phyloP scores from a whole-genome alignment of 2,329 filamentous ascomycete species.

The Trichoderma lentiforme region DNA sequence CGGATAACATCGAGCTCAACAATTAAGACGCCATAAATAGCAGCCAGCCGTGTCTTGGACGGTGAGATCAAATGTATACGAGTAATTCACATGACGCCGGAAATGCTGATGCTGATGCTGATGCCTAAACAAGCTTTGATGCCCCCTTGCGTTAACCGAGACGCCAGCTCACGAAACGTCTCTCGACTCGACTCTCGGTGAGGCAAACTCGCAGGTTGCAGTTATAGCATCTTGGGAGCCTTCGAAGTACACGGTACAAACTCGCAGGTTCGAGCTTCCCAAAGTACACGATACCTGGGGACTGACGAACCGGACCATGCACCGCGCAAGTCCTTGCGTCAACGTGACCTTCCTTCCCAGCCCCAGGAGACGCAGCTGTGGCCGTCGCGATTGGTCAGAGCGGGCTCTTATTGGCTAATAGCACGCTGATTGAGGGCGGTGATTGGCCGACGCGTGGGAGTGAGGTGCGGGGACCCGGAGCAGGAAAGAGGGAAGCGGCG shows the following conservation, averaged over 20 bases:
- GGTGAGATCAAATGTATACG: background rate
- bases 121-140: background rate
- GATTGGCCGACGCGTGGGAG: conserved; percentile 10
- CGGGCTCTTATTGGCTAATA: conserved; percentile 18
- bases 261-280: no score
- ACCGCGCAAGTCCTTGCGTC: background rate
- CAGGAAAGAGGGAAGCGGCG: background rate
- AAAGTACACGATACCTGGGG: background rate
- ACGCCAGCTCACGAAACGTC: background rate
- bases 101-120: background rate
- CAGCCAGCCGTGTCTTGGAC: background rate
- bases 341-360: conserved; percentile 21
- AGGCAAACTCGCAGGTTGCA: background rate
- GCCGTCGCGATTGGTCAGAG: conserved; percentile 16
- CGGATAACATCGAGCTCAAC: background rate
- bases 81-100: background rate
- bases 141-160: background rate
- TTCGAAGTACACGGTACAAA: background rate
- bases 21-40: background rate
- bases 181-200: background rate
- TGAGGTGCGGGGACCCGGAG: background rate
- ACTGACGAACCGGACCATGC: background rate
- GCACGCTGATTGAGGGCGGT: background rate
- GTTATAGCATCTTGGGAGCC: no score
- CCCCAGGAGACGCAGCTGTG: background rate